Percentiles rank a stretch among this genome's conserved stretches.
phyloP scores from a whole-genome alignment of 495 filamentous ascomycete species.

The Parmelia sp. region DNA sequence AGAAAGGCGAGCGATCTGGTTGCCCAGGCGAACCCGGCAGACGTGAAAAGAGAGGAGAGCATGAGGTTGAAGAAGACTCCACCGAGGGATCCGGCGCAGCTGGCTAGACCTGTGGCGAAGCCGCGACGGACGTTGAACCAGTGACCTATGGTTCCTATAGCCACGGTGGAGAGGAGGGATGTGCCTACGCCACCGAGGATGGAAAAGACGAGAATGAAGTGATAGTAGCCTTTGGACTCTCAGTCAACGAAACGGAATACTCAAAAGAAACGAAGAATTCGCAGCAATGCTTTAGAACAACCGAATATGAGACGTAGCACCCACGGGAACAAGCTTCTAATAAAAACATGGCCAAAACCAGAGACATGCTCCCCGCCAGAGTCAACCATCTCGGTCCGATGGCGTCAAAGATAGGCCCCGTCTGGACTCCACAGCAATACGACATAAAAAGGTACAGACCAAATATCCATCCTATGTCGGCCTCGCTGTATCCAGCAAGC shows the following conservation, averaged over 20 bases:
- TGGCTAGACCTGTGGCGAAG: slow-evolving; percentile 7
- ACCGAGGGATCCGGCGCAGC: slow-evolving; percentile 6
- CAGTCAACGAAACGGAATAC: not conserved
- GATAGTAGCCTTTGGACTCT: slow-evolving; percentile 1
- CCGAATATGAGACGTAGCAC: not conserved
- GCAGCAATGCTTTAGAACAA: not conserved
- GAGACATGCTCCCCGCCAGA: slow-evolving; percentile 40
- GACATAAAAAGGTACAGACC: slow-evolving; percentile 63
- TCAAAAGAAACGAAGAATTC: not conserved
- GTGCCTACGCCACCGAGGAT: slow-evolving; percentile 3
- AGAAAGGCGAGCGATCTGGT: not conserved
- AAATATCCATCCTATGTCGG: slow-evolving; percentile 74
- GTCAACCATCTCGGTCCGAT: slow-evolving; percentile 49
- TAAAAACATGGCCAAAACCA: slow-evolving; percentile 44
- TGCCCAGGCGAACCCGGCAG: slow-evolving; percentile 6
- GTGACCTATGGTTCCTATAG: slow-evolving; percentile 12
- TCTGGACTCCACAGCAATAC: slow-evolving; percentile 58
- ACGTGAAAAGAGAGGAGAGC: slow-evolving; percentile 1
- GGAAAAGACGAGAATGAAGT: slow-evolving; percentile 4
- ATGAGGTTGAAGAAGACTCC: slow-evolving; percentile 12
- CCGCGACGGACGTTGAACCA: slow-evolving; percentile 8
- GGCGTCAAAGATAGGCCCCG: slow-evolving; percentile 54
- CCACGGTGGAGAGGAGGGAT: slow-evolving; percentile 8
- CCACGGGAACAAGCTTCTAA: slow-evolving; percentile 31
- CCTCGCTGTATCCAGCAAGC: slow-evolving; percentile 51